Evolutionary conservation across 1,139 yeast species (phyloP), one percentile per base, ranked within the genome.

Genomic region (Yamadazyma kanchanaburiensis): DNA sequence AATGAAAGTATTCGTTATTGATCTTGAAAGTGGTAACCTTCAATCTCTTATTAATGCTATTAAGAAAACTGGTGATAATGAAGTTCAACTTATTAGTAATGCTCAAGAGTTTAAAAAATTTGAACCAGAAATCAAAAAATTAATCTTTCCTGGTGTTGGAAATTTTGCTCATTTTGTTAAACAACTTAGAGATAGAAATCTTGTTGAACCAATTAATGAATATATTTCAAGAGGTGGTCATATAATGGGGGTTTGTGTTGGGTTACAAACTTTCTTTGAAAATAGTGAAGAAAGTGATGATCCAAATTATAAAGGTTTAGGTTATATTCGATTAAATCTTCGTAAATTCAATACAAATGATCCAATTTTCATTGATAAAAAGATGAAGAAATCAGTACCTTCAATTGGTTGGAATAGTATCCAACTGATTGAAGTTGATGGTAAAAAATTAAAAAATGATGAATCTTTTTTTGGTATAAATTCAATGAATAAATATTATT

Each of bases 231-330:
- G 83, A 12, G 96, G 95, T 1, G 76, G 78, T 45, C 83, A 94
- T 9, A 61, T 91, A 22, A 86, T 91, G 95, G 98, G 98, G 6
- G 87, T 91, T 40, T 91, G 98, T 63, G 97, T 91, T 27, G 98
- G 98, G 3, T 64, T 91, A 36, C 98, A 91, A 54, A 71, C 95
- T 2, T 66, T 91, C 25, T 85, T 89, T 47, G 58, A 60, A 12
- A 77, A 77, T 9, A 83, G 95, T 30, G 85, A 74, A 40, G 98
- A 91, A 55, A 74, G 84, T 38, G 77, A 80, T 2, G 69, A 63
- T 11, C 46, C 53, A 5, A 37, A 42, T 5, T 69, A 72, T 25
- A 47, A 55, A 22, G 96, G 96, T 1, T 49, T 79, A 23, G 59
- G 58, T 4, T 64, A 74, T 25, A 54, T 81, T 23, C 70, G 71